These are phyloP conservation scores for Adenanthera pavonina DNA, from an alignment of 306 rosid species.

Conservation along the genomic window DNA sequence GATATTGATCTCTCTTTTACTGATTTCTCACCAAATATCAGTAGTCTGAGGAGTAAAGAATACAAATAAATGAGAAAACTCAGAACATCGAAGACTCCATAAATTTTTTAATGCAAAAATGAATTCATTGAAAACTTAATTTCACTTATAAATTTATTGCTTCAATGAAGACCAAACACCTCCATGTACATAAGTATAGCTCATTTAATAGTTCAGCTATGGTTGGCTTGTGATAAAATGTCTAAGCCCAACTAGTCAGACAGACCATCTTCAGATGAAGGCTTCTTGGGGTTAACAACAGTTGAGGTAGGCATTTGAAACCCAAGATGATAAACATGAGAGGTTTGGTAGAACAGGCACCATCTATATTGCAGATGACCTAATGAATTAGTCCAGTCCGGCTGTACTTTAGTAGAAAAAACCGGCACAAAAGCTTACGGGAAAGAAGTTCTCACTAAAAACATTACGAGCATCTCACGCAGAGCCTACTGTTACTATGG, in stretches of 20 bases:
- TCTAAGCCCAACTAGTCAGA: not conserved
- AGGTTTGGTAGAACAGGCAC: not conserved
- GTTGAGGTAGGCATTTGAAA: not conserved
- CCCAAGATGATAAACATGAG: not conserved
- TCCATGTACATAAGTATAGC: not conserved
- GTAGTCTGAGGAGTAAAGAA: constrained; percentile 29
- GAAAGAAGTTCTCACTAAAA: not conserved
- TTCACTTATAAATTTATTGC: not conserved
- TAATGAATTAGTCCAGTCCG: not conserved
- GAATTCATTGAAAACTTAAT: not conserved
- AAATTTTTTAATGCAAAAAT: constrained; percentile 14
- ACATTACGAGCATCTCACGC: not conserved
- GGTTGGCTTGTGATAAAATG: not conserved
- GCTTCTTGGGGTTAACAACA: not conserved
- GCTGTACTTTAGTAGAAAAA: not conserved
- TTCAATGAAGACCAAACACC: not conserved
- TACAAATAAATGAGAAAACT: constrained; percentile 1
- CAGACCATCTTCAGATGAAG: not conserved
- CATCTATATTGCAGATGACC: not conserved
- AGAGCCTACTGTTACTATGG: not conserved
- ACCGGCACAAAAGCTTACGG: not conserved
- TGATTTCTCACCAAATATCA: constrained; percentile 31
- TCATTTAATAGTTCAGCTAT: not conserved
- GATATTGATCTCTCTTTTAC: not conserved
- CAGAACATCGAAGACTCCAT: not conserved